Evolutionary conservation across 305 asterid genomes (phyloP).

Genomic region (Plantago rigida): DNA sequence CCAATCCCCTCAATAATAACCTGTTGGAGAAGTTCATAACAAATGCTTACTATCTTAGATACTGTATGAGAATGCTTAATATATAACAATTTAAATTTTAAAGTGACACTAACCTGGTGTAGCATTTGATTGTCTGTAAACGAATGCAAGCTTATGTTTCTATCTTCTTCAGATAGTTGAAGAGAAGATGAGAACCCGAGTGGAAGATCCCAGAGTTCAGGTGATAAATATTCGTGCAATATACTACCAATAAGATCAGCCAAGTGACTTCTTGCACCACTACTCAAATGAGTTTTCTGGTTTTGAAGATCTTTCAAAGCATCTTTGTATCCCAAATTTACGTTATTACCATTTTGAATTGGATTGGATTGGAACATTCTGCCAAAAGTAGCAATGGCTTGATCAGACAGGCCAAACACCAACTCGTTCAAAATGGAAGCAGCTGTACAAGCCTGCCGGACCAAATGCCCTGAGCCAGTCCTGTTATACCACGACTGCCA

Average conservation of each 20-base stretch:
- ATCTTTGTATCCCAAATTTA: conserved; percentile 20
- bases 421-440: conserved; percentile 83
- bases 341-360: conserved; percentile 23
- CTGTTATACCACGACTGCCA: conserved; percentile 81
- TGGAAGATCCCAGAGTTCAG: conserved; percentile 92
- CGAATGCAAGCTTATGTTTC: conserved; percentile 52
- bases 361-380: conserved; percentile 39
- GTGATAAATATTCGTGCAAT: conserved; percentile 80
- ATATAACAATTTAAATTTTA: conserved; percentile 13
- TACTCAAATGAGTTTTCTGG: conserved; percentile 36
- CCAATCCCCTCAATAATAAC: conserved; percentile 87
- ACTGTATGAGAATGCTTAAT: conserved; percentile 5
- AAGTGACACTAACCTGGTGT: conserved; percentile 58
- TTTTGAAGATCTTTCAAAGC: conserved; percentile 31
- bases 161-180: conserved; percentile 44
- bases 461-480: conserved; percentile 71
- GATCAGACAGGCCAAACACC: conserved; percentile 77
- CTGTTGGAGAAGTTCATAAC: conserved; percentile 35
- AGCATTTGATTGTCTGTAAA: conserved; percentile 74
- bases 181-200: conserved; percentile 45
- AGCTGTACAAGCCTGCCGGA: conserved; percentile 85
- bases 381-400: conserved; percentile 38
- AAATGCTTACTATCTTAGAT: conserved; percentile 16
- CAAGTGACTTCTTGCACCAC: conserved; percentile 42
- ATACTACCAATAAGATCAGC: conserved; percentile 69